Evolutionary conservation across 2,329 filamentous ascomycete genomes (phyloP).

Genomic region (Cercospora janseana): DNA sequence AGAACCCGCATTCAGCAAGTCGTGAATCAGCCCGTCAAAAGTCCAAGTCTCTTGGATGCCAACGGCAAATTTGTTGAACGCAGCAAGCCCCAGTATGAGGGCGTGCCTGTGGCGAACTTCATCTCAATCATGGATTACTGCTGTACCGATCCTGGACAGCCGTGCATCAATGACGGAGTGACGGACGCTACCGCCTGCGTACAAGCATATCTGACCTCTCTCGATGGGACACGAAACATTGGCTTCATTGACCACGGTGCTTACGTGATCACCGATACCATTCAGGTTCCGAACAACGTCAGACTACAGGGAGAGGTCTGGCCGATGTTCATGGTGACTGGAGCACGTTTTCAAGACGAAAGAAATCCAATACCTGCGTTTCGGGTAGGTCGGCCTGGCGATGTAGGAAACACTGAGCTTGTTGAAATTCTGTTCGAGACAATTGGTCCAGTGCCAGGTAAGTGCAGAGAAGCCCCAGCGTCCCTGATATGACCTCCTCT

Average conservation of each 20-base stretch:
- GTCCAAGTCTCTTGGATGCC: constrained; percentile 61
- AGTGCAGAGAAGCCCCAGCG: too few species aligned
- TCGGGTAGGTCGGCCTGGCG: constrained; percentile 74
- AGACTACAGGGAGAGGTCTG: constrained; percentile 57
- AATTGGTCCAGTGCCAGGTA: constrained; percentile 65
- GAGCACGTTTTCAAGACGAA: constrained; percentile 68
- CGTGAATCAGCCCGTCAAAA: constrained; percentile 57
- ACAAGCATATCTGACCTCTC: constrained; percentile 71
- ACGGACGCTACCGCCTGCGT: constrained; percentile 86
- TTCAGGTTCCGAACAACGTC: constrained; percentile 50
- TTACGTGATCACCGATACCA: constrained; percentile 57
- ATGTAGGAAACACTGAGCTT: constrained; percentile 78
- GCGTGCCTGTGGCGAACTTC: constrained; percentile 64
- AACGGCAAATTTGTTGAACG: constrained; percentile 72
- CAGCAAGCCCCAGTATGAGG: constrained; percentile 83
- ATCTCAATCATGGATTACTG: constrained; percentile 56
- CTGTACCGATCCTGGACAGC: constrained; percentile 22
- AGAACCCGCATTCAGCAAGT: constrained; percentile 36
- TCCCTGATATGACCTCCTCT: too few species aligned
- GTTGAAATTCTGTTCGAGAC: constrained; percentile 83
- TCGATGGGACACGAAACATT: constrained; percentile 56
- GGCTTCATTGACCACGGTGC: constrained; percentile 64
- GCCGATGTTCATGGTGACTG: constrained; percentile 68
- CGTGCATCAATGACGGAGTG: constrained; percentile 74
- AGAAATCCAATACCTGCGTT: constrained; percentile 75